Base-by-base conservation (phyloP, 371 early-diverging fungal species). In the Rhizopus stolonifer region DNA sequence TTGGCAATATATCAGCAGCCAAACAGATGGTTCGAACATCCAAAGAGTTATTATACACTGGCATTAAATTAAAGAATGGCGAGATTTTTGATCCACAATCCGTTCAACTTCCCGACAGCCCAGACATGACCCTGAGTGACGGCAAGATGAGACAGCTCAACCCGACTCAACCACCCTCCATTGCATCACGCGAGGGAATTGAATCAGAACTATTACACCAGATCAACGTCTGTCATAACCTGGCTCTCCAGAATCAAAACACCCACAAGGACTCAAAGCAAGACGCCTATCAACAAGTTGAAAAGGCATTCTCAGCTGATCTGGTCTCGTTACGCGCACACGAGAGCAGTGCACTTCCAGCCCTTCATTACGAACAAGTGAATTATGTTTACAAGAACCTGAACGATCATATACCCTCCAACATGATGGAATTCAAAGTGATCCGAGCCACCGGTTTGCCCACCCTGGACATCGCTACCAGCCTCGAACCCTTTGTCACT, bases 391-490 rank as follows among this genome's bases (percentile, higher is more conserved):
- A 84, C 10, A 82, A 81, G 52, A 75, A 82, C 34, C 59, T 69
- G 8, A 59, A 75, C 46, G 66, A 79, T 34, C 85, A 87, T 33
- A 60, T 91, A 29, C 75, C 81, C 1, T 39, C 70, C 17, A 87
- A 87, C 23, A 89, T 89, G 50, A 65, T 88, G 72, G 83, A 87
- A 45, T 64, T 92, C 4, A 55, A 62, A 15, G 75, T 91, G 18
- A 65, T 78, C 17, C 52, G 77, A 17, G 87, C 83, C 0, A 70
- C 58, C 45, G 83, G 82, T 45, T 45, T 89, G 21, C 77, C 80
- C 4, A 74, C 66, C 2, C 61, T 80, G 45, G 87, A 83, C 32
- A 74, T 85, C 0, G 58, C 77, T 1, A 56, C 67, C 21, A 77
- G 83, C 10, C 54, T 92, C n/a, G 85, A 86, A 8, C 75, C 82